These are phyloP conservation scores for Brassica juncea DNA, from an alignment of 345 rosid species.

Conservation along the genomic window DNA sequence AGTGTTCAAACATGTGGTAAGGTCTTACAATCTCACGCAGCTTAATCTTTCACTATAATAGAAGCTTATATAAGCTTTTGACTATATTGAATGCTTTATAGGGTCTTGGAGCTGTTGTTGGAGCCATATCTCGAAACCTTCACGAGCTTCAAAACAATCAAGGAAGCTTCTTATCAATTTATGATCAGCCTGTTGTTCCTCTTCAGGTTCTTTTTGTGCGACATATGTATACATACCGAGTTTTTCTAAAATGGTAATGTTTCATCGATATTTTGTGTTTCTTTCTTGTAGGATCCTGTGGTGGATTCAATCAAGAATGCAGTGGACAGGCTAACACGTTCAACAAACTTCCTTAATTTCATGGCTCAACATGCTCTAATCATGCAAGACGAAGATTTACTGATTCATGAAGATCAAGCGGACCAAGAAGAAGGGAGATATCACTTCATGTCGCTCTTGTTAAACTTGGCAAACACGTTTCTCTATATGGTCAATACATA, in stretches of 20 bases:
- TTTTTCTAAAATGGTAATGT: neutral
- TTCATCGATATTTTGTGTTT: slow-evolving; percentile 7
- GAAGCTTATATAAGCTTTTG: neutral
- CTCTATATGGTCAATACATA: slow-evolving; percentile 96
- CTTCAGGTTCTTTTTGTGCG: slow-evolving; percentile 60
- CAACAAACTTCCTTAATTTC: slow-evolving; percentile 86
- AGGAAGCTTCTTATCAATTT: slow-evolving; percentile 92
- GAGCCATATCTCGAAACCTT: slow-evolving; percentile 94
- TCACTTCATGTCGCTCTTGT: slow-evolving; percentile 79
- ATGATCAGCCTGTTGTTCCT: slow-evolving; percentile 79
- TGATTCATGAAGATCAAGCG: slow-evolving; percentile 55
- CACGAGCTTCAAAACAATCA: slow-evolving; percentile 90
- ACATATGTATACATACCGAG: neutral
- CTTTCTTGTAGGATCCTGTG: slow-evolving; percentile 70
- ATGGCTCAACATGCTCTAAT: slow-evolving; percentile 95
- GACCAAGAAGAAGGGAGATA: slow-evolving; percentile 65
- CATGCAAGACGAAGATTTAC: slow-evolving; percentile 85
- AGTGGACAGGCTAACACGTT: slow-evolving; percentile 76
- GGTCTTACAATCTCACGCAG: neutral
- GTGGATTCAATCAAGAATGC: slow-evolving; percentile 82
- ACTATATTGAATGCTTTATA: slow-evolving; percentile 32
- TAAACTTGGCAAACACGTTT: slow-evolving; percentile 82
- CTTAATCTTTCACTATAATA: neutral
- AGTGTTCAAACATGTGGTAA: slow-evolving; percentile 98
- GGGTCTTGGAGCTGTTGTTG: slow-evolving; percentile 98